Evolutionary conservation across 495 filamentous ascomycete genomes (phyloP).

Genomic region (Acidiella bohemica): DNA sequence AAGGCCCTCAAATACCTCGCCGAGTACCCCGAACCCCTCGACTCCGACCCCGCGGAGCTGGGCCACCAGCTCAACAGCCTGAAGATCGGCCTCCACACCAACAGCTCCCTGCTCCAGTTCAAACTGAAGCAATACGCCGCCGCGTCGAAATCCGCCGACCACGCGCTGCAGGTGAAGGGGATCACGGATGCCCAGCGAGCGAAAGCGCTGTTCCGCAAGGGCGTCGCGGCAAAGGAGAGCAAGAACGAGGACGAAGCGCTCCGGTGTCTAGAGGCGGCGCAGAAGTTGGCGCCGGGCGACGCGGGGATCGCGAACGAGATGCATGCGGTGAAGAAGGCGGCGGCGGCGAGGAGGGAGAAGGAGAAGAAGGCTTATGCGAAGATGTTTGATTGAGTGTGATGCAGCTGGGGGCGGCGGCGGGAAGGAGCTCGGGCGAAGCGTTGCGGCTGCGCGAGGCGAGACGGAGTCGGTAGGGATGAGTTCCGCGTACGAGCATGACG

Average conservation of each 20-base stretch:
- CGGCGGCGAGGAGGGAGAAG: slow-evolving; percentile 60
- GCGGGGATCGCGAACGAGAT: slow-evolving; percentile 63
- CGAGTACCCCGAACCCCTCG: slow-evolving; percentile 60
- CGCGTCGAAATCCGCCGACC: slow-evolving; percentile 52
- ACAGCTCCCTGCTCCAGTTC: slow-evolving; percentile 64
- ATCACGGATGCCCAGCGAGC: slow-evolving; percentile 65
- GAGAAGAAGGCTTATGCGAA: slow-evolving; percentile 82
- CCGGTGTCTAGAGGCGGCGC: slow-evolving; percentile 61
- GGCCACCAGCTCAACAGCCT: slow-evolving; percentile 54
- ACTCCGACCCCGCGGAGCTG: slow-evolving; percentile 54
- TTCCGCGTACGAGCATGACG: no score
- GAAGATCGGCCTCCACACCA: slow-evolving; percentile 63
- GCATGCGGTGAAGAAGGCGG: slow-evolving; percentile 56
- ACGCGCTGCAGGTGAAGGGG: slow-evolving; percentile 55
- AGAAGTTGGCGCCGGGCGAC: slow-evolving; percentile 63
- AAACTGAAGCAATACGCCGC: slow-evolving; percentile 63
- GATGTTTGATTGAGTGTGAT: slow-evolving; percentile 50
- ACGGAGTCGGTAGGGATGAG: no score
- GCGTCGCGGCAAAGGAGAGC: slow-evolving; percentile 52
- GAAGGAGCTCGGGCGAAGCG: background rate
- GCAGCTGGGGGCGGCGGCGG: no score
- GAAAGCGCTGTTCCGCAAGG: slow-evolving; percentile 79
- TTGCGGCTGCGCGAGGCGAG: no score
- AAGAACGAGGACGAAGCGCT: slow-evolving; percentile 82
- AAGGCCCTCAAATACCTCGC: slow-evolving; percentile 92